phyloP scores from a whole-genome alignment of 1,284 basidiomycete genomes.

The Leccinum subspadiceum region DNA sequence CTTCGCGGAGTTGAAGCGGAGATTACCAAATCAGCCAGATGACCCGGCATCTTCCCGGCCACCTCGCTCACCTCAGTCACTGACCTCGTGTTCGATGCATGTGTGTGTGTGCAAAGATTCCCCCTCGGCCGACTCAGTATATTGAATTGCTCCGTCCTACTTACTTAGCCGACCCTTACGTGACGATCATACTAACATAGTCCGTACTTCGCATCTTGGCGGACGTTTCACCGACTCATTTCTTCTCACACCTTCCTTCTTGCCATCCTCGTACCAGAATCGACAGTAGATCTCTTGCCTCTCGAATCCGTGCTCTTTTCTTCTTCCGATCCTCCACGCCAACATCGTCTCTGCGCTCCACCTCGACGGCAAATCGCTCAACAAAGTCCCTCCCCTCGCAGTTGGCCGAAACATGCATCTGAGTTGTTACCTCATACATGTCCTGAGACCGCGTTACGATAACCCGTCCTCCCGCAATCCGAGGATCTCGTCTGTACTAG shows the following conservation, averaged over 20 bases:
- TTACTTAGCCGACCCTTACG: background rate
- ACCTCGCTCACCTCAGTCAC: constrained; percentile 8
- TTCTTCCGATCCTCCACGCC: constrained; percentile 19
- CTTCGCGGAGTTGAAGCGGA: constrained; percentile 31
- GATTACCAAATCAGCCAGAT: constrained; percentile 1
- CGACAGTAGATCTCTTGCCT: background rate
- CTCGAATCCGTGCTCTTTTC: constrained; percentile 9
- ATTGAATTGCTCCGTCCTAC: background rate
- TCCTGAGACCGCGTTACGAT: constrained; percentile 1
- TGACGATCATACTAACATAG: background rate
- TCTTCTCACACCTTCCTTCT: constrained; percentile 16
- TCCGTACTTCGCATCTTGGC: constrained; percentile 4
- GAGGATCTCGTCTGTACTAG: constrained; percentile 17
- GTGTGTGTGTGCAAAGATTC: constrained; percentile 7
- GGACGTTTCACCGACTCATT: constrained; percentile 1
- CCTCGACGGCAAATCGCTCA: constrained; percentile 4
- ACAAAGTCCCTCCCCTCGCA: background rate
- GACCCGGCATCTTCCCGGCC: constrained; percentile 15
- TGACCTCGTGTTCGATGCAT: constrained; percentile 19
- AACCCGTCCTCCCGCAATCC: constrained; percentile 16
- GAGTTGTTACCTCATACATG: constrained; percentile 3
- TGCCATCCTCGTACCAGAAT: constrained; percentile 2
- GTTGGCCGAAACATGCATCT: constrained; percentile 11
- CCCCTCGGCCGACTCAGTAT: constrained; percentile 6
- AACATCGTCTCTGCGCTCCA: background rate